Base-by-base conservation (phyloP, 306 rosid species). In the Myrica gale region DNA sequence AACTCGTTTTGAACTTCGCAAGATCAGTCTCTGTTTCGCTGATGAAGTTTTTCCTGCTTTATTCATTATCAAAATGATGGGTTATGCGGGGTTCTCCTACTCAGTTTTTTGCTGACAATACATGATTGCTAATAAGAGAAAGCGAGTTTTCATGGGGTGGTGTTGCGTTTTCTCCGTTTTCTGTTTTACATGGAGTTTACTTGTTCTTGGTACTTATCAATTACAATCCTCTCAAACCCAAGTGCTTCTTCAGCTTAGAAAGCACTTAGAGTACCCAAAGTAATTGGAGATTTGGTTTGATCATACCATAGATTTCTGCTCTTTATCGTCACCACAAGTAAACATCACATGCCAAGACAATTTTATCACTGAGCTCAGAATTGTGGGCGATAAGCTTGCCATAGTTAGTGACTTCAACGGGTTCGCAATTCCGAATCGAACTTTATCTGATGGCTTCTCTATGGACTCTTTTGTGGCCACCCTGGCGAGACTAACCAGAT, bases 161-260 rank as follows among this genome's bases (percentile, higher is more conserved):
- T 81, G 50, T 74, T 63, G 41, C 61, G 75, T 86, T 65, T 68
- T 81, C 68, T 71, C 86, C 76, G 79, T 92, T 11, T 65, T 88
- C 48, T 82, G 74, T 68, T 83, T 74, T 61, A 63, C 71, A 73
- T 92, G 88, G 84, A 82, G 77, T 78, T 81, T 84, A 88, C 58
- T 80, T 20, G 75, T 76, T 81, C 19, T 77, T 47, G 77, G 82
- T 48, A 82, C 72, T 78, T 77, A 87, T 57, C 89, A 90, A 65
- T 84, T 96, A 23, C 99, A 92, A 23, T 87, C 96, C 32, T 95
- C 99, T 84, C 98, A 96, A 66, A 86, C 82, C 53, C 91, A 88
- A 84, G 96, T 90, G 79, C 99, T 92, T 89, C 84, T 90, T 9
- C 99, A 96, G 71, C 78, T 96, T 52, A 89, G 86, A 68, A 90